Conservation (phyloP, 108 stramenopile species). For the Schizochytrium sp. region DNA sequence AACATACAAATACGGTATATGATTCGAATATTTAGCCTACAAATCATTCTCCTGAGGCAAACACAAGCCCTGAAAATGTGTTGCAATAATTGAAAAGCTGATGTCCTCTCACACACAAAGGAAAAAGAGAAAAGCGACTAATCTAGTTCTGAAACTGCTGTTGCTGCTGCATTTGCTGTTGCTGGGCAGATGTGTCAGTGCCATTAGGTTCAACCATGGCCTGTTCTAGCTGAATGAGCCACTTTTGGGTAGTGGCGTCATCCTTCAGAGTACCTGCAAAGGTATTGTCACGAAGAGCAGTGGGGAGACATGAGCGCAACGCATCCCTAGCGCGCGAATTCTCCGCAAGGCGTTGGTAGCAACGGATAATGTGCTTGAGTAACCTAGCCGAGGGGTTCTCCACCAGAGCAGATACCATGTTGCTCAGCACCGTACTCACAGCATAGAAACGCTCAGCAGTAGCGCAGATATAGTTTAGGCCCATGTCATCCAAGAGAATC, state of each 20-base stretch:
- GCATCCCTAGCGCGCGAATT: conserved; percentile 94
- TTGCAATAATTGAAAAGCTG: not conserved
- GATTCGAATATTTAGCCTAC: not conserved
- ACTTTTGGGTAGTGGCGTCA: conserved; percentile 90
- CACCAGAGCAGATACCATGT: conserved; percentile 91
- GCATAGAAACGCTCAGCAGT: conserved; percentile 99
- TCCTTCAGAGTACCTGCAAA: conserved; percentile 84
- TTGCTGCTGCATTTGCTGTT: conserved; percentile 19
- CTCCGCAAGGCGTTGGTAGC: conserved; percentile 94
- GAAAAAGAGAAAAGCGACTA: too few relatives aligned
- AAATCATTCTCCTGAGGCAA: conserved; percentile 4
- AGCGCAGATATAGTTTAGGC: conserved; percentile 97
- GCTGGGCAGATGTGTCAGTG: not conserved
- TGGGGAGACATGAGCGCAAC: conserved; percentile 90
- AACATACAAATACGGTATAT: too few relatives aligned
- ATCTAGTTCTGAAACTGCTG: too few relatives aligned
- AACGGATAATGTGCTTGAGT: conserved; percentile 97
- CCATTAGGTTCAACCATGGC: not conserved
- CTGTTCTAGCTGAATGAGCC: conserved; percentile 82
- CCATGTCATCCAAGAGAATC: conserved; percentile 95
- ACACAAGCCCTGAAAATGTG: not conserved
- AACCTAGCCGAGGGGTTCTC: conserved; percentile 88
- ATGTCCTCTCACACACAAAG: too few relatives aligned
- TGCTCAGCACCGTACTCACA: conserved; percentile 89
- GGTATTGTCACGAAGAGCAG: conserved; percentile 87